Evolutionary conservation across 257 asterid genomes (phyloP), one percentile per base, ranked within the genome.

Genomic region (Henckelia pumila): DNA sequence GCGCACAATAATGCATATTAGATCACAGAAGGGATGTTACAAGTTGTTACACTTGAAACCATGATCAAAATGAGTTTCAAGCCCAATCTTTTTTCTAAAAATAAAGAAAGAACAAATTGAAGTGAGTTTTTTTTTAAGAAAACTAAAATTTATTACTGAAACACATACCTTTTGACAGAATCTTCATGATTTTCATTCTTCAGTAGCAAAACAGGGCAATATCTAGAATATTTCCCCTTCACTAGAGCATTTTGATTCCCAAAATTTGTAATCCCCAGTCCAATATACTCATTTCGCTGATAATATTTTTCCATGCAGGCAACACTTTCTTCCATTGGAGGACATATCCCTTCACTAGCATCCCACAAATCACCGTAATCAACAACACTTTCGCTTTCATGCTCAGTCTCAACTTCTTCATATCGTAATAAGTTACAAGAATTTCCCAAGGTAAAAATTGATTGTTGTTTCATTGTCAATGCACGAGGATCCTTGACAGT

Each of bases 301-400:
- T 21, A 56, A 76, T 90, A 85, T 75, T 81, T 90, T 74, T 81
- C 86, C 79, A 75, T 74, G 77, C 86, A 88, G 58, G 86, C 76
- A 77, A 84, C 64, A 76, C 77, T 83, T 76, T 90, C 97, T 75
- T 81, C 88, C 47, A 84, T 49, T 19, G 96, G 98, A 76, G 95
- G 89, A 66, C 52, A 73, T 68, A 84, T 70, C 58, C 78, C 87
- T 71, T 80, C 62, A 77, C 61, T 56, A 70, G 72, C 70, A 78
- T 89, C 93, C 98, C 97, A 92, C 80, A 89, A 76, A 79, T 80
- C 82, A 40, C 73, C 59, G 47, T 40, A 47, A 69, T 73, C 71
- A 56, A 57, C 37, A 50, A 64, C 70, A 72, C 23, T 33, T 33
- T 75, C 75, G 59, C 72, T 73, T 76, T 82, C 82, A 63, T 72